Percentiles rank a stretch among this genome's conserved stretches.
phyloP scores from a whole-genome alignment of 2,329 filamentous ascomycete genomes.

The Fusarium sublunatum region DNA sequence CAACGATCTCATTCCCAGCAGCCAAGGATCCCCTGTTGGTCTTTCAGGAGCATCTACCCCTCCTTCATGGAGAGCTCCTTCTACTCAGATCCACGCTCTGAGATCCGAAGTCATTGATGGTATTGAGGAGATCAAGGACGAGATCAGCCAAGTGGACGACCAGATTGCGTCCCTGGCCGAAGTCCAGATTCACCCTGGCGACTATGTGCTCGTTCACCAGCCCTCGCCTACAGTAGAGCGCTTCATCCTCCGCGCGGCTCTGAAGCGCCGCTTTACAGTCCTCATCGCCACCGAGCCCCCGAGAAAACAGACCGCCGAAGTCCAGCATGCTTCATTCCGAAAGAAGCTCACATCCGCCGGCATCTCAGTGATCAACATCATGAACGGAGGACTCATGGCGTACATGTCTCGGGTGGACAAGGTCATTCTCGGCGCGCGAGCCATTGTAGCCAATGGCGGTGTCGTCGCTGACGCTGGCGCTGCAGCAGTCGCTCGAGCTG shows the following conservation, averaged over 20 bases:
- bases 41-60: slow-evolving; percentile 64
- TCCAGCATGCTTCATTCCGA: slow-evolving; percentile 67
- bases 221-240: slow-evolving; percentile 88
- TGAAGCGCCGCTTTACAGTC: slow-evolving; percentile 91
- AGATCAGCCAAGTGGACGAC: slow-evolving; percentile 91
- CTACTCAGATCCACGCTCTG: slow-evolving; percentile 72
- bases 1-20: slow-evolving; percentile 51
- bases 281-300: slow-evolving; percentile 78
- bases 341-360: slow-evolving; percentile 83
- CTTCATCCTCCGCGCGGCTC: slow-evolving; percentile 87
- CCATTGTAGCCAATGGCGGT: slow-evolving; percentile 88
- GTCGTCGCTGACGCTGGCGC: slow-evolving; percentile 88
- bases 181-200: slow-evolving; percentile 92
- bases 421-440: slow-evolving; percentile 88
- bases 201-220: slow-evolving; percentile 90
- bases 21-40: slow-evolving; percentile 59
- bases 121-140: slow-evolving; percentile 95
- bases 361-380: slow-evolving; percentile 84
- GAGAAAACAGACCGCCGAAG: slow-evolving; percentile 52
- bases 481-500: slow-evolving; percentile 83
- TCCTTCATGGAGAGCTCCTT: slow-evolving; percentile 55
- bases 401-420: slow-evolving; percentile 97
- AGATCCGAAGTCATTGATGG: slow-evolving; percentile 92
- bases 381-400: slow-evolving; percentile 87
- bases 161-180: slow-evolving; percentile 90